A percentile compares a stretch with the other conserved stretches of the same genome.
These are phyloP conservation scores for Phylloboletellus chloephorus DNA, from an alignment of 1,284 basidiomycete species.

Conservation along the genomic window DNA sequence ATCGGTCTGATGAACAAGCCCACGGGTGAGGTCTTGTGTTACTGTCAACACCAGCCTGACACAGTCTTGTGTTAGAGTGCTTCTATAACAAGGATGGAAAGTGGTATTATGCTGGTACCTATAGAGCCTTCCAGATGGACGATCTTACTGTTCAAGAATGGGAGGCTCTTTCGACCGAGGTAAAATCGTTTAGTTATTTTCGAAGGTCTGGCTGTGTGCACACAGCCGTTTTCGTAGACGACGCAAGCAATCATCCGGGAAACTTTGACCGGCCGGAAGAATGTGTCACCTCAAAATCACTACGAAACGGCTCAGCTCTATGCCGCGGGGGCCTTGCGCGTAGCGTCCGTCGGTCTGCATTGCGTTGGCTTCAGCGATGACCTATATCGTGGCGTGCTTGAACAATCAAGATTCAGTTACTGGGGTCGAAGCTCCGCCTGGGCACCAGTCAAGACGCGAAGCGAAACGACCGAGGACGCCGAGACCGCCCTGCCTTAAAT, in stretches of 20 bases:
- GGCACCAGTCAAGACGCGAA: constrained; percentile 10
- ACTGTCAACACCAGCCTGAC: constrained; percentile 8
- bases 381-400: constrained; percentile 58
- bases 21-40: constrained; percentile 42
- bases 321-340: constrained; percentile 59
- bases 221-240: constrained; percentile 39
- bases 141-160: constrained; percentile 63
- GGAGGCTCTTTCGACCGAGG: constrained; percentile 60
- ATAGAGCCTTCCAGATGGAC: constrained; percentile 57
- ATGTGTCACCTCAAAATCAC: constrained; percentile 66
- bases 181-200: constrained; percentile 23
- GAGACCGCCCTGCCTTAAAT: constrained; percentile 12
- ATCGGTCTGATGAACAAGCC: constrained; percentile 51
- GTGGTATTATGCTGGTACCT: constrained; percentile 78
- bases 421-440: constrained; percentile 34
- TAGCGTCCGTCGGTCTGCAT: constrained; percentile 66
- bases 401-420: constrained; percentile 47
- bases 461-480: constrained; percentile 17
- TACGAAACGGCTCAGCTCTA: constrained; percentile 71
- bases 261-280: constrained; percentile 62
- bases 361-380: constrained; percentile 65
- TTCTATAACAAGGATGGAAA: constrained; percentile 71
- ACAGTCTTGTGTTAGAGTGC: constrained; percentile 47
- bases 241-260: constrained; percentile 61
- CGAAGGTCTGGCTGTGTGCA: constrained; percentile 7